Evolutionary conservation across 495 filamentous ascomycete species (phyloP).

Genomic region (Bacidia gigantensis): DNA sequence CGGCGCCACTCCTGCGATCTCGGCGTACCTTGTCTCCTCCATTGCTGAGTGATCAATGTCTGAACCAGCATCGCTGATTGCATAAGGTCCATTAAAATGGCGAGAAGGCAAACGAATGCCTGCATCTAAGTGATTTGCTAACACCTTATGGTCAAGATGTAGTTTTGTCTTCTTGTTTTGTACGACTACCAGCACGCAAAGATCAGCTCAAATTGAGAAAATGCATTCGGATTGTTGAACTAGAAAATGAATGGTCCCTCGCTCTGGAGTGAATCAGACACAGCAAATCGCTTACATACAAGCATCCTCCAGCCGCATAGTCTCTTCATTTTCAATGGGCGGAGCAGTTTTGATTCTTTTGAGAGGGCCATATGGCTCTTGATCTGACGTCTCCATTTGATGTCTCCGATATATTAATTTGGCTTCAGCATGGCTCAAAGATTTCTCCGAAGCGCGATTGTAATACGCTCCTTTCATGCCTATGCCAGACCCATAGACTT

Average conservation of each 20-base stretch:
- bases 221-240: too few relatives aligned
- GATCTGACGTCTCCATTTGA: conserved; percentile 44
- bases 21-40: conserved; percentile 11
- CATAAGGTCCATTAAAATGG: background rate
- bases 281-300: background rate
- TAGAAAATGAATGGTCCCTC: too few relatives aligned
- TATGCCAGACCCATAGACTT: background rate
- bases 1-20: conserved; percentile 5
- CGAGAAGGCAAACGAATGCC: background rate
- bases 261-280: too few relatives aligned
- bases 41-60: conserved; percentile 17
- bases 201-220: too few relatives aligned
- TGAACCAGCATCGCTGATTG: conserved; percentile 27
- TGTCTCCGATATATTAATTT: conserved; percentile 91
- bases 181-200: too few relatives aligned
- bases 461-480: conserved; percentile 59
- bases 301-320: background rate
- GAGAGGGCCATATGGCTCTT: conserved; percentile 39
- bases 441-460: conserved; percentile 78
- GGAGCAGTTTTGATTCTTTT: conserved; percentile 25
- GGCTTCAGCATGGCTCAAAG: conserved; percentile 78
- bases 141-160: background rate
- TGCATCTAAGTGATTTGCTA: conserved; percentile 1
- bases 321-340: conserved; percentile 16
- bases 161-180: too few relatives aligned